Evolutionary conservation across 1,284 basidiomycete species (phyloP), one percentile per base, ranked within the genome.

Genomic region (Tylopilus sp.): DNA sequence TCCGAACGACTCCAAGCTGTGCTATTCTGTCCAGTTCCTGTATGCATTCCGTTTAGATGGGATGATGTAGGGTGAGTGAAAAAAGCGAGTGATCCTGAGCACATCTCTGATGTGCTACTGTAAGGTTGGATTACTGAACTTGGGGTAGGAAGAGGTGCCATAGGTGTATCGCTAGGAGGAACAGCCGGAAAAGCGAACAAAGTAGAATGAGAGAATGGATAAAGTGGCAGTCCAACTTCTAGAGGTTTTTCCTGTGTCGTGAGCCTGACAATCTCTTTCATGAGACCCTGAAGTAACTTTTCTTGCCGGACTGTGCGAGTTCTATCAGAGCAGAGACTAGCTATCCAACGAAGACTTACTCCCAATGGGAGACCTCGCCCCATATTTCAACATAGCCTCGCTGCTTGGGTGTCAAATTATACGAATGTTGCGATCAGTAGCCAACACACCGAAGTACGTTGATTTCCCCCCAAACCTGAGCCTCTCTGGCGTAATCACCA

Each of bases 191-290:
- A 77, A 46, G 74, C 67, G 70, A 86, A 89, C 21, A 86, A 66
- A 11, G 79, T 76, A 44, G 76, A 72, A 59, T 82, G 82, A 18
- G 87, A 88, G 64, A 88, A 89, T 2, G 85, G 84, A 69, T 86
- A 90, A 37, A 90, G 73, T 2, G 88, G 87, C 18, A 89, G 74
- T 26, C 84, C 83, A 49, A 89, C 82, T 63, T 88, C 81, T 31
- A 89, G 73, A 13, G 89, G 86, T 54, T 79, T 79, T 59, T 84
- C 82, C 64, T 89, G 86, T 16, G 76, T 79, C 13, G 89, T 90
- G 73, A 88, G 78, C 47, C 82, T 75, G n/a, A 90, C 81, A 53
- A 90, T 89, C 63, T 89, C 89, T 40, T 79, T 74, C 89, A 91
- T 89, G 31, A 90, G 73, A 3, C 84, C 86, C 59, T 89, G 87